Base-by-base conservation (phyloP, 768 basidiomycete genomes). In the Clathrus columnatus region DNA sequence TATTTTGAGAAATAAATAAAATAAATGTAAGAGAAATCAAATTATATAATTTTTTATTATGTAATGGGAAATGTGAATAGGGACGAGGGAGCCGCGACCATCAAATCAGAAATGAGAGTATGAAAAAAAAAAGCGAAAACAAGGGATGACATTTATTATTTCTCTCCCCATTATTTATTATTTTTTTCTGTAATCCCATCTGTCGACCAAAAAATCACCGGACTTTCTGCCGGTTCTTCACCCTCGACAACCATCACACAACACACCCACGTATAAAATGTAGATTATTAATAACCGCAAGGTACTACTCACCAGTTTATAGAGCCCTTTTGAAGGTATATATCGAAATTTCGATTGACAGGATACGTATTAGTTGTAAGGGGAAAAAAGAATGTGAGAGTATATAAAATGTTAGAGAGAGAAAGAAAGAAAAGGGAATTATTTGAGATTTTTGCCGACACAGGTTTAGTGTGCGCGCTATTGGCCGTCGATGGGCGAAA, bases 171-270 rank as follows among this genome's bases (percentile, higher is more conserved):
- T 36, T 36, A 36, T 36, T 36, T 36, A 36, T 36, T 36, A 36
- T 36, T 14, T 36, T 36, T 32, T 36, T 14, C n/a, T 36, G 36
- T 36, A 36, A 36, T 36, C 36, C n/a, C 36, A 36, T 36, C 36
- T 36, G 26, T 21, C 18, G n/a, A 42, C 29, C 52, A 29, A 26
- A 23, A 54, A 44, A 42, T 54, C 45, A 48, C 53, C 53, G 53
- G 53, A 36, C 36, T 36, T 36, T 36, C 36, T 36, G 36, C 36
- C 36, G 36, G 27, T 8, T 30, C 23, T 55, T 28, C 45, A 55
- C 54, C 54, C 54, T 55, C 54, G 54, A 55, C 54, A 45, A 55
- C 54, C 24, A 47, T 55, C 54, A 55, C 54, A 55, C n/a, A 36
- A 14, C 36, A n/a, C n/a, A 11, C 36, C 11, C 36, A 36, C 36